Conservation (phyloP, 768 basidiomycete species). For the Trametes cubensis region DNA sequence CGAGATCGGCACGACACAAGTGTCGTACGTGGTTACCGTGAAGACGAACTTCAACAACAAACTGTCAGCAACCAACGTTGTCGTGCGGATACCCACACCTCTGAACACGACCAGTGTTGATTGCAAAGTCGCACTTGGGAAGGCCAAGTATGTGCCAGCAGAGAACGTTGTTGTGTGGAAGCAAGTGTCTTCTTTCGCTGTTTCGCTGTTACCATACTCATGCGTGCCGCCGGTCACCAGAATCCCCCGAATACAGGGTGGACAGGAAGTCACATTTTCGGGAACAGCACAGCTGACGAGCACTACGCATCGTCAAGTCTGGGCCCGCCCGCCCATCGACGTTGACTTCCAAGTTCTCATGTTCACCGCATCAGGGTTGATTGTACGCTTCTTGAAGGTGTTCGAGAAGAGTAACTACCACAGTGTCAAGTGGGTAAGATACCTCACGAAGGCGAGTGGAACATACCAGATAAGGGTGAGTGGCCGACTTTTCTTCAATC, state of each 20-base stretch:
- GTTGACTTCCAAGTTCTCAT: slow-evolving; percentile 99
- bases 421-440: slow-evolving; percentile 95
- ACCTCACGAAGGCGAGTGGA: slow-evolving; percentile 92
- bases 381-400: slow-evolving; percentile 96
- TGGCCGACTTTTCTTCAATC: background rate
- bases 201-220: background rate
- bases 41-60: slow-evolving; percentile 91
- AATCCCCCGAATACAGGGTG: slow-evolving; percentile 90
- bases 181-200: slow-evolving; percentile 51
- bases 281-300: slow-evolving; percentile 83
- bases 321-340: slow-evolving; percentile 97
- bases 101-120: slow-evolving; percentile 92
- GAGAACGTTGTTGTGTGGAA: slow-evolving; percentile 99
- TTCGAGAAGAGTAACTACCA: slow-evolving; percentile 96
- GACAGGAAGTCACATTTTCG: slow-evolving; percentile 83
- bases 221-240: slow-evolving; percentile 43
- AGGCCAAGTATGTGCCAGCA: slow-evolving; percentile 95
- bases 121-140: slow-evolving; percentile 88
- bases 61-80: slow-evolving; percentile 89
- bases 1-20: slow-evolving; percentile 89
- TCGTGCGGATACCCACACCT: slow-evolving; percentile 94
- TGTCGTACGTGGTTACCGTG: slow-evolving; percentile 87
- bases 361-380: slow-evolving; percentile 95
- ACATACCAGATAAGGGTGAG: slow-evolving; percentile 88
- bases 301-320: slow-evolving; percentile 91